Conservation (phyloP, 2,329 filamentous ascomycete genomes). For the Microcyclosporella mali region DNA sequence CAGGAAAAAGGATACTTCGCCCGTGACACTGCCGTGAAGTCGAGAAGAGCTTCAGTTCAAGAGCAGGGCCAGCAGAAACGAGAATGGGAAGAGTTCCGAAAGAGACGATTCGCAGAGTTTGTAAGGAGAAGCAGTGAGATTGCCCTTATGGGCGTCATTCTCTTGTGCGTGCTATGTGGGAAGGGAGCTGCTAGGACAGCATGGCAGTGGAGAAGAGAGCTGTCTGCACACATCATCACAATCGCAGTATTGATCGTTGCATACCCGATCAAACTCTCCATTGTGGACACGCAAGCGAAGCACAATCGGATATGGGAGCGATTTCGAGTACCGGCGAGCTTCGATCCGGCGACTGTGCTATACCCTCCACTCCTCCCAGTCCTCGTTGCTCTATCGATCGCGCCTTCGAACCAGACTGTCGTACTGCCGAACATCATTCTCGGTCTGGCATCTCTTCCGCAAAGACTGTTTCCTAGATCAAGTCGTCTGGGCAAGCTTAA, state of each 20-base stretch:
- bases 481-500: conserved; percentile 54
- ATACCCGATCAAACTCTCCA: conserved; percentile 32
- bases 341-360: conserved; percentile 85
- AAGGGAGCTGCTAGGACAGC: conserved; percentile 25
- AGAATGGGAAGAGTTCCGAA: conserved; percentile 59
- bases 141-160: conserved; percentile 48
- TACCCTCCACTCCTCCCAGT: conserved; percentile 75
- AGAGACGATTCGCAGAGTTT: conserved; percentile 83
- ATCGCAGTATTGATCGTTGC: conserved; percentile 26
- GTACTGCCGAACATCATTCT: conserved; percentile 78
- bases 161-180: conserved; percentile 40
- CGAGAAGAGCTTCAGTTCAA: conserved; percentile 21
- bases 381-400: conserved; percentile 68
- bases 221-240: conserved; percentile 34
- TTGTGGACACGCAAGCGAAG: conserved; percentile 27
- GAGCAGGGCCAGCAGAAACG: conserved; percentile 38
- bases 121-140: conserved; percentile 58
- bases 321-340: conserved; percentile 63
- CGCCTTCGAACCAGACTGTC: conserved; percentile 53
- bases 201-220: conserved; percentile 31
- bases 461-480: conserved; percentile 61
- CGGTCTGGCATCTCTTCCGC: conserved; percentile 69
- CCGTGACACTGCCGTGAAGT: conserved; percentile 19
- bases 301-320: conserved; percentile 37
- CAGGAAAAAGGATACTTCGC: conserved; percentile 40